A percentile compares a stretch with the other conserved stretches of the same genome.
Conservation (phyloP, 2,329 filamentous ascomycete genomes). For the Fusarium transvaalense region DNA sequence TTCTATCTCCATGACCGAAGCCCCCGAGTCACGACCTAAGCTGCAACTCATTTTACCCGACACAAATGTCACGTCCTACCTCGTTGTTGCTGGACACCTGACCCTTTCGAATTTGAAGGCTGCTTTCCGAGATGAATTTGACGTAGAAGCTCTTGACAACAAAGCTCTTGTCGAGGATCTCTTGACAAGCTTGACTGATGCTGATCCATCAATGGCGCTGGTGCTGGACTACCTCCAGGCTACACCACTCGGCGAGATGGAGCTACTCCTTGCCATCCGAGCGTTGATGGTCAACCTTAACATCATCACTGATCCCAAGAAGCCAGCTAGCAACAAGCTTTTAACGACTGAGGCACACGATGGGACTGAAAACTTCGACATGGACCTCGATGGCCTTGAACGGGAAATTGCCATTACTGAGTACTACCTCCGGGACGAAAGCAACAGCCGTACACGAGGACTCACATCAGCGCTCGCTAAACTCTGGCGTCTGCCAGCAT, state of each 20-base stretch:
- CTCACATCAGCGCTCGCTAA: constrained; percentile 77
- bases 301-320: constrained; percentile 60
- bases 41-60: constrained; percentile 59
- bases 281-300: constrained; percentile 78
- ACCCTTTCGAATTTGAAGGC: constrained; percentile 70
- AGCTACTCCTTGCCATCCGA: constrained; percentile 75
- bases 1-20: constrained; percentile 61
- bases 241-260: constrained; percentile 73
- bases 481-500: constrained; percentile 73
- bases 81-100: constrained; percentile 71
- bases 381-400: constrained; percentile 71
- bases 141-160: constrained; percentile 58
- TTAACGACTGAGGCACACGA: constrained; percentile 49
- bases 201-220: constrained; percentile 77
- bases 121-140: constrained; percentile 65
- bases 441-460: constrained; percentile 71
- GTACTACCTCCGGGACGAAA: constrained; percentile 74
- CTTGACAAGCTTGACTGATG: constrained; percentile 70
- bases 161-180: constrained; percentile 71
- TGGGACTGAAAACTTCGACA: constrained; percentile 55
- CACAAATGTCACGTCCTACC: constrained; percentile 69
- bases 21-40: constrained; percentile 53
- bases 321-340: constrained; percentile 51
- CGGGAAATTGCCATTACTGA: constrained; percentile 76
- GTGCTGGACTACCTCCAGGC: constrained; percentile 74